Evolutionary conservation across 495 filamentous ascomycete genomes (phyloP).

Genomic region (Penicillium lagena): DNA sequence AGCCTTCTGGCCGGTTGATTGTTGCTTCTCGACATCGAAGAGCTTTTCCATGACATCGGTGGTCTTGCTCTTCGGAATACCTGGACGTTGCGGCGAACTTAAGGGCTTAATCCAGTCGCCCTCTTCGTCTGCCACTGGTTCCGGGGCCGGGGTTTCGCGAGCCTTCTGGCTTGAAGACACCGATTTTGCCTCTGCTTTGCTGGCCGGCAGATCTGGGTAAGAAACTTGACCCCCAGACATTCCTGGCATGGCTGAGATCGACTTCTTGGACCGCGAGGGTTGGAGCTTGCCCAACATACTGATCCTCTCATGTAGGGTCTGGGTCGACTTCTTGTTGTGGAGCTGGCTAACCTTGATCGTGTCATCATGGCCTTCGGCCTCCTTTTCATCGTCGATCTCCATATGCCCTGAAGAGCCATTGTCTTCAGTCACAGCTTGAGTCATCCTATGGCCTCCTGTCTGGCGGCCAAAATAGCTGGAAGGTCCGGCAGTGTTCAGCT

Average conservation of each 20-base stretch:
- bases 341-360: constrained; percentile 39
- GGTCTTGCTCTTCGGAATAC: constrained; percentile 49
- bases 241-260: constrained; percentile 48
- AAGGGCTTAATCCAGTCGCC: constrained; percentile 83
- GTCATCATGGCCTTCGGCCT: constrained; percentile 27
- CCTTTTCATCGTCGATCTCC: constrained; percentile 53
- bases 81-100: constrained; percentile 35
- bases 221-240: constrained; percentile 30
- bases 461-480: constrained; percentile 55
- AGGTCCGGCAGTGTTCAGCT: constrained; percentile 27
- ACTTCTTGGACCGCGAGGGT: constrained; percentile 63
- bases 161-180: constrained; percentile 20
- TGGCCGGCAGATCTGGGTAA: constrained; percentile 51
- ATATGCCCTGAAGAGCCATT: constrained; percentile 32
- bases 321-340: constrained; percentile 86
- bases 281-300: constrained; percentile 84
- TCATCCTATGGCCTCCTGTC: constrained; percentile 32
- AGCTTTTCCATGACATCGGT: constrained; percentile 55
- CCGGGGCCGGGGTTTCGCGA: constrained; percentile 14
- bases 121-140: constrained; percentile 49
- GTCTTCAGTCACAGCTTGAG: constrained; percentile 25
- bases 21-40: constrained; percentile 8
- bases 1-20: constrained; percentile 6
- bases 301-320: constrained; percentile 86
- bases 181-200: constrained; percentile 29